Evolutionary conservation across 2,329 filamentous ascomycete species (phyloP).

Genomic region (Penicillium sp.): DNA sequence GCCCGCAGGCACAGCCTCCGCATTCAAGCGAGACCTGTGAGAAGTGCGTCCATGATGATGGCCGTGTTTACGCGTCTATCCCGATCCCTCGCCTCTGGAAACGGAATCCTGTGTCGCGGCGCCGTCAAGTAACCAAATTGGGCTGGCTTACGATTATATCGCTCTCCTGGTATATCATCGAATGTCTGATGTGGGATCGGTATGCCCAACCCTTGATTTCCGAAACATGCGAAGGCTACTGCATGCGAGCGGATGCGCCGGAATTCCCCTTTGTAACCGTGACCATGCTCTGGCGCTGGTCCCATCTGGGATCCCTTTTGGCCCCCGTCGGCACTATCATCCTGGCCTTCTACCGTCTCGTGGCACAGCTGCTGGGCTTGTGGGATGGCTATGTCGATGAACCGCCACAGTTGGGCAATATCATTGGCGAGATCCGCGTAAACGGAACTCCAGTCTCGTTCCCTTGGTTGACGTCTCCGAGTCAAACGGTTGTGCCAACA

Average conservation of each 20-base stretch:
- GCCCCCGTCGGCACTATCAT: slow-evolving; percentile 33
- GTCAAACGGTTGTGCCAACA: slow-evolving; percentile 14
- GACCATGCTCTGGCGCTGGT: slow-evolving; percentile 55
- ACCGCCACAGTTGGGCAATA: slow-evolving; percentile 22
- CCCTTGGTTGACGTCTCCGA: slow-evolving; percentile 21
- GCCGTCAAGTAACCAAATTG: slow-evolving; percentile 38
- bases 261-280: slow-evolving; percentile 58
- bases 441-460: slow-evolving; percentile 30
- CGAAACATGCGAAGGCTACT: slow-evolving; percentile 51
- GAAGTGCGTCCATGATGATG: slow-evolving; percentile 17
- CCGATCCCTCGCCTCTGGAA: slow-evolving; percentile 41
- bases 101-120: slow-evolving; percentile 28
- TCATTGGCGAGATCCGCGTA: slow-evolving; percentile 33
- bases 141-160: slow-evolving; percentile 44
- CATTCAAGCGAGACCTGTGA: slow-evolving; percentile 23
- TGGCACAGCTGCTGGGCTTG: slow-evolving; percentile 40
- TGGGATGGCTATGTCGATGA: slow-evolving; percentile 47
- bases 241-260: slow-evolving; percentile 55
- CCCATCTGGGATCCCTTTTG: slow-evolving; percentile 36
- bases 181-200: slow-evolving; percentile 51
- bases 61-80: slow-evolving; percentile 34
- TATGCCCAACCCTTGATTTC: slow-evolving; percentile 56
- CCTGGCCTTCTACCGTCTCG: slow-evolving; percentile 33
- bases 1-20: slow-evolving; percentile 7
- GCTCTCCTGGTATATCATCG: slow-evolving; percentile 52